These are phyloP conservation scores for Artemisia annua DNA, from an alignment of 129 eudicot genomes.

Conservation along the genomic window DNA sequence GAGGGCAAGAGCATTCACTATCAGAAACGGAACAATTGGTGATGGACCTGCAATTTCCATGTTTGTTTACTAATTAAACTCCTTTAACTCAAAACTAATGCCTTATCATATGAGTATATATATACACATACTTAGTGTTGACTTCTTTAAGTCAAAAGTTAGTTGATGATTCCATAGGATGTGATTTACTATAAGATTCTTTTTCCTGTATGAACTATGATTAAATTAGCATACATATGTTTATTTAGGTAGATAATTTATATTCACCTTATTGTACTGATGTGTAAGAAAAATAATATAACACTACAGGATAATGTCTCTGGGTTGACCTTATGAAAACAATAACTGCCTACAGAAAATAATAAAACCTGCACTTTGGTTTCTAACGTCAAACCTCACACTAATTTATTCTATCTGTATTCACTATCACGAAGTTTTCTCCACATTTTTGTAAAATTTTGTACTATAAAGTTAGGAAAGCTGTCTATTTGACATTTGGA, in stretches of 20 bases:
- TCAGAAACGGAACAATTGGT: slow-evolving; percentile 48
- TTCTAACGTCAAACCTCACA: too few relatives aligned
- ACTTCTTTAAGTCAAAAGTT: neutral
- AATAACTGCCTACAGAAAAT: too few relatives aligned
- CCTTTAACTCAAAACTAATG: neutral
- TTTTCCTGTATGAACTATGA: slow-evolving; percentile 20
- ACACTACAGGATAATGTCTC: neutral
- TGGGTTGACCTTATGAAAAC: neutral
- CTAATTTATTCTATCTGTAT: too few relatives aligned
- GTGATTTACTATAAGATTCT: slow-evolving; percentile 18
- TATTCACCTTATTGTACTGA: slow-evolving; percentile 13
- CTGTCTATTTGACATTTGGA: too few relatives aligned
- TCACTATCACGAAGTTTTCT: too few relatives aligned
- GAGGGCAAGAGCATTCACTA: slow-evolving; percentile 48
- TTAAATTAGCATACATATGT: neutral
- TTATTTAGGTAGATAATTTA: neutral
- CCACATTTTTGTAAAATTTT: too few relatives aligned
- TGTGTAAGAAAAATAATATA: neutral
- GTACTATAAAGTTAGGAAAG: too few relatives aligned
- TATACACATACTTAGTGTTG: neutral
- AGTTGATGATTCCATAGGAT: slow-evolving; percentile 3
- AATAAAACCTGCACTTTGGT: too few relatives aligned
- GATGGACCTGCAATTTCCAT: slow-evolving; percentile 52
- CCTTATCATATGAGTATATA: slow-evolving; percentile 6
- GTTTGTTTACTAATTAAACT: slow-evolving; percentile 2